phyloP scores from a whole-genome alignment of 2,329 filamentous ascomycete genomes.

The Thielaviopsis punctulata region DNA sequence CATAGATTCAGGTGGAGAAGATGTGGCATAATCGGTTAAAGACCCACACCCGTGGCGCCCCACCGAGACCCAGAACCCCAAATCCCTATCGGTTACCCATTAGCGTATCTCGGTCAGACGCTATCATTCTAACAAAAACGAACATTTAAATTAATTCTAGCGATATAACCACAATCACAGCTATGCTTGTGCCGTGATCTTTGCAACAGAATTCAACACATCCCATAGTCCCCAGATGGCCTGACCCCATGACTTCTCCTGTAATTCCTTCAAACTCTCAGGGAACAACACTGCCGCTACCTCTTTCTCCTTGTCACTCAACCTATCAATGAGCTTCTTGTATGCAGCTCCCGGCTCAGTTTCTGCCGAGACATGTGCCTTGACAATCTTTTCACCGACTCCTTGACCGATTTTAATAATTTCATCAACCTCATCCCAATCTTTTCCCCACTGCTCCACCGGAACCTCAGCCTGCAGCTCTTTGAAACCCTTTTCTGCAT shows the following conservation, averaged over 20 bases:
- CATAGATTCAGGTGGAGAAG: neutral
- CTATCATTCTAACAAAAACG: neutral
- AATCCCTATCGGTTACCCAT: neutral
- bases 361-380: constrained; percentile 8
- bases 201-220: constrained; percentile 5
- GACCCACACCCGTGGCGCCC: neutral
- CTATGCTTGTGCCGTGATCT: constrained; percentile 2
- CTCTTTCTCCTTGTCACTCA: constrained; percentile 9
- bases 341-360: constrained; percentile 8
- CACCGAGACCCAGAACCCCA: neutral
- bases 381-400: constrained; percentile 11
- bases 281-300: constrained; percentile 9
- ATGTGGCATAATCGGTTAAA: neutral
- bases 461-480: neutral
- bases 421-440: constrained; percentile 11
- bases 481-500: constrained; percentile 5
- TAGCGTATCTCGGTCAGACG: neutral
- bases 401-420: constrained; percentile 9
- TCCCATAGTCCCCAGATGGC: constrained; percentile 11
- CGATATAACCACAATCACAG: neutral
- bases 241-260: constrained; percentile 11
- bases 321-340: constrained; percentile 1
- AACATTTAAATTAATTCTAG: neutral
- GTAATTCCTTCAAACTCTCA: constrained; percentile 9
- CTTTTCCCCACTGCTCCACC: constrained; percentile 3